Evolutionary conservation across 2,329 filamentous ascomycete genomes (phyloP), one percentile per base, ranked within the genome.

Genomic region (Colletotrichum cereale): DNA sequence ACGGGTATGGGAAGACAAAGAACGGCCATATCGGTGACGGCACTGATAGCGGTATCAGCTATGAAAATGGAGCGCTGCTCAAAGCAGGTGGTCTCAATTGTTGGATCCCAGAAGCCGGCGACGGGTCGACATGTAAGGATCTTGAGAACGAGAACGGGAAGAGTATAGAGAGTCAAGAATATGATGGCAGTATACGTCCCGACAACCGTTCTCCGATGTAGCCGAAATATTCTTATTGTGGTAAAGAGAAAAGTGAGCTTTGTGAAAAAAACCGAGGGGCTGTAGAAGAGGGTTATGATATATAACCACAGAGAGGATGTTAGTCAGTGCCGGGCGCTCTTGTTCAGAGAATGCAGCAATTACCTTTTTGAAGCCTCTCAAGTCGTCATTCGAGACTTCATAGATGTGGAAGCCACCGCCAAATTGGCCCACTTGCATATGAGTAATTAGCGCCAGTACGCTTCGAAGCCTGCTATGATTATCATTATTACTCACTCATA

Each of bases 211-310:
- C 83, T 83, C 48, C 77, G 80, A 69, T 83, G 81, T 5, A 81
- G 77, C 21, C 79, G 80, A 73, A 85, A 85, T 10, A 85, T 81
- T 24, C 83, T 78, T 11, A 79, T 79, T 68, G 84, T 83, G 65
- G 85, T 84, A 72, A 81, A 78, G 5, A 85, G 79, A 3, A 85
- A 79, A 31, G 79, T 75, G 21, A 84, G 80, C 50, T 81, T 68
- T 24, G 83, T 82, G 14, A 80, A 76, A 52, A 81, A 78, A 24
- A 84, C 81, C 74, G 83, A 84, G 24, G 84, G 84, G 0, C 81
- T 81, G 73, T 85, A 85, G 74, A 85, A 80, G 66, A 85, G 79
- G 26, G 83, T 84, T 5, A 81, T 82, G 10, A 81, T 81, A 65
- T 85, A 85, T 55, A 62, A 10, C 36, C 68, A 64, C 68, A 40